A percentile compares a stretch with the other conserved stretches of the same genome.
Evolutionary conservation across 306 rosid genomes (phyloP).

Genomic region (Inga leiocalycina): DNA sequence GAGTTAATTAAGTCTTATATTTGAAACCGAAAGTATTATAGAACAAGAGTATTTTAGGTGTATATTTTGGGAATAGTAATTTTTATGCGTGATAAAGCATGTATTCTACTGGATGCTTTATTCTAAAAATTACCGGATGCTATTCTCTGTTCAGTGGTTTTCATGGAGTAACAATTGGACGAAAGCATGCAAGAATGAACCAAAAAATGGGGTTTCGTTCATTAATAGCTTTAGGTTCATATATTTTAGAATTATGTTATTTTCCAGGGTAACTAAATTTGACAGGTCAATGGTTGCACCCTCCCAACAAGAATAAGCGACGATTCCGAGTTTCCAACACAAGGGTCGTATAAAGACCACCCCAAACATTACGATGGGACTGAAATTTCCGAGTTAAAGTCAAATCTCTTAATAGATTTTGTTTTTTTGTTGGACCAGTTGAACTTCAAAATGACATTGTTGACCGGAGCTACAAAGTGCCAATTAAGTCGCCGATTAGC

Average conservation of each 20-base stretch:
- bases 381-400: conserved; percentile 6
- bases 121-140: neutral
- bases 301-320: neutral
- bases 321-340: neutral
- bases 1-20: no score
- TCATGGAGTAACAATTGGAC: neutral
- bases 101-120: no score
- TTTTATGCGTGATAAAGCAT: neutral
- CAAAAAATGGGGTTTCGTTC: neutral
- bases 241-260: neutral
- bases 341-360: neutral
- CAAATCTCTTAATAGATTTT: conserved; percentile 1
- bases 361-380: neutral
- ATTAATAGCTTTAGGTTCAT: neutral
- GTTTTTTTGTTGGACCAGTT: neutral
- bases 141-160: neutral
- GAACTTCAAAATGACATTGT: neutral
- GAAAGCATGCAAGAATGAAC: neutral
- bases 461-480: neutral
- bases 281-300: neutral
- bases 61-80: neutral
- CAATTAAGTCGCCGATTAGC: conserved; percentile 1
- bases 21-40: no score
- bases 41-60: neutral
- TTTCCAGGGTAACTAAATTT: neutral